These are phyloP conservation scores for Fomitopsis pinicola DNA, from an alignment of 1,284 basidiomycete species.

Conservation along the genomic window DNA sequence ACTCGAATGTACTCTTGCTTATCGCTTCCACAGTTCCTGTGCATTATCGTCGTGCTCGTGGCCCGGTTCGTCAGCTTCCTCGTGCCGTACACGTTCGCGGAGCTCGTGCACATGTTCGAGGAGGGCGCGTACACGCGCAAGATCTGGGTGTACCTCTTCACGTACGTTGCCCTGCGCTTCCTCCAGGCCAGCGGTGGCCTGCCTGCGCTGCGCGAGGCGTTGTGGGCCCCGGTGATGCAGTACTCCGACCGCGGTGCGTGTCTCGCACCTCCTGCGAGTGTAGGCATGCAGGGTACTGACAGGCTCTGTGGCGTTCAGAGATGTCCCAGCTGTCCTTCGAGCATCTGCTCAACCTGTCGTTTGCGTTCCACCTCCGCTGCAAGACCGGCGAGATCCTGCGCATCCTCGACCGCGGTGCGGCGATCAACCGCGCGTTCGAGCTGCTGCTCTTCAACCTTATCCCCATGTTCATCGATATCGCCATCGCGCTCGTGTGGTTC, in stretches of 20 bases:
- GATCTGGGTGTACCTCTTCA: constrained; percentile 60
- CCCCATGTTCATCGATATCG: constrained; percentile 78
- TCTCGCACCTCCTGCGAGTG: background rate
- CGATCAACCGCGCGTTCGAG: constrained; percentile 48
- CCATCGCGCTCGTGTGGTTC: constrained; percentile 65
- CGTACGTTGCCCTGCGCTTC: constrained; percentile 61
- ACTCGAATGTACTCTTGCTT: constrained; percentile 5
- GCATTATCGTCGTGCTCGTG: constrained; percentile 63
- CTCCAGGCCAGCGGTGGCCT: constrained; percentile 71
- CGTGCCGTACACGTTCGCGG: constrained; percentile 70
- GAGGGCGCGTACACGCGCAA: constrained; percentile 36
- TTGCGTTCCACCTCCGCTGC: constrained; percentile 79
- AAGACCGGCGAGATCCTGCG: constrained; percentile 65
- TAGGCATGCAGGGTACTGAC: background rate
- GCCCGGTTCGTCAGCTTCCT: constrained; percentile 76
- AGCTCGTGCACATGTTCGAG: constrained; percentile 60
- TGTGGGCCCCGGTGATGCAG: constrained; percentile 87
- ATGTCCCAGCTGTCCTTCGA: constrained; percentile 80
- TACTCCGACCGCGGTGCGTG: constrained; percentile 65
- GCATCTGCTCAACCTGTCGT: constrained; percentile 77
- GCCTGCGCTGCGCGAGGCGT: constrained; percentile 57
- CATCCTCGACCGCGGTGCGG: constrained; percentile 61
- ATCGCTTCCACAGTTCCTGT: constrained; percentile 42
- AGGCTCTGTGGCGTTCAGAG: constrained; percentile 34
- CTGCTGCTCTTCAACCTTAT: constrained; percentile 75